phyloP scores from a whole-genome alignment of 1,284 basidiomycete species.

The Blastosporella zonata region DNA sequence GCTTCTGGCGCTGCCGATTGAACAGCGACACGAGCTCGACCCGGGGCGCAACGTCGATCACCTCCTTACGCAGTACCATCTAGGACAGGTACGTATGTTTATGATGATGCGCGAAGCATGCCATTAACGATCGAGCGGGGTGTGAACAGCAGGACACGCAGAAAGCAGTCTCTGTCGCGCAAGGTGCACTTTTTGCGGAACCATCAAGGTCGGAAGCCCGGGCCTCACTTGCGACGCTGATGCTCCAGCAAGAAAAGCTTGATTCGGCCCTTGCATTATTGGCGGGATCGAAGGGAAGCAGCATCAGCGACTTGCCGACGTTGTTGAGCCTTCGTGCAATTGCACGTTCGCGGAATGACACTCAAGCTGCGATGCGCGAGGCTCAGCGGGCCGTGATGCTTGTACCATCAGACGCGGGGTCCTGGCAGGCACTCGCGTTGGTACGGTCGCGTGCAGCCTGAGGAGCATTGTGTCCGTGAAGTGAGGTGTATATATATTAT shows the following conservation, averaged over 20 bases:
- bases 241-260: constrained; percentile 45
- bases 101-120: neutral
- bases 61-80: constrained; percentile 64
- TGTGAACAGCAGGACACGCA: constrained; percentile 42
- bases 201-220: constrained; percentile 50
- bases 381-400: constrained; percentile 71
- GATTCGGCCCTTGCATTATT: constrained; percentile 44
- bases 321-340: constrained; percentile 35
- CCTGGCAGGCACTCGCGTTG: constrained; percentile 63
- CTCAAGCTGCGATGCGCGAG: constrained; percentile 34
- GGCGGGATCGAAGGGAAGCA: constrained; percentile 25
- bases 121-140: constrained; percentile 1
- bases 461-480: neutral
- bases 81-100: constrained; percentile 52
- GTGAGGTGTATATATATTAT: constrained; percentile 15
- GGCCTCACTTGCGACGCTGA: constrained; percentile 50
- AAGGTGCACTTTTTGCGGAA: constrained; percentile 55
- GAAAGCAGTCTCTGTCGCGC: constrained; percentile 51
- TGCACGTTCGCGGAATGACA: constrained; percentile 23
- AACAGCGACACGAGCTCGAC: constrained; percentile 62
- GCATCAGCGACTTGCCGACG: constrained; percentile 23
- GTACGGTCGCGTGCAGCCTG: constrained; percentile 31
- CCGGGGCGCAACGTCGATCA: constrained; percentile 63
- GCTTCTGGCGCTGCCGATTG: constrained; percentile 63
- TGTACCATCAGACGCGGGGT: constrained; percentile 54